Evolutionary conservation across 2,329 filamentous ascomycete species (phyloP).

Genomic region (Neoscytalidium dimidiatum): DNA sequence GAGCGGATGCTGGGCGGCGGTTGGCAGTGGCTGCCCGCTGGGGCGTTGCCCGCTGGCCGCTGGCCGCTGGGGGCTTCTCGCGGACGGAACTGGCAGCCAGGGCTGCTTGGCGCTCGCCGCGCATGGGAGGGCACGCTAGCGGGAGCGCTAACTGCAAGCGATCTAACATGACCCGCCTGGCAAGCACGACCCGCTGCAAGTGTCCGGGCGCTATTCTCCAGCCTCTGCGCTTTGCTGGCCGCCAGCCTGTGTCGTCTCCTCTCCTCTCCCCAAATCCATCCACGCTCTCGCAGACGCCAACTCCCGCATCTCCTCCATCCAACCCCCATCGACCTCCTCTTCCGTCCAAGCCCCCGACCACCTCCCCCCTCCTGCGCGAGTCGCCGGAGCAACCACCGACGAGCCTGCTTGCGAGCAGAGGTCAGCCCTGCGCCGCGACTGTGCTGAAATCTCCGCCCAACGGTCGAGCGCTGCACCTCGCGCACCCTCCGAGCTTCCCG

Average conservation of each 20-base stretch:
- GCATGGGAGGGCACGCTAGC: neutral
- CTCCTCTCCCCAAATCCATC: constrained; percentile 9
- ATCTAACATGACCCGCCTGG: neutral
- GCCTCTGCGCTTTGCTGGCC: constrained; percentile 14
- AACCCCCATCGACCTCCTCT: neutral
- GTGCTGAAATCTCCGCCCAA: constrained; percentile 9
- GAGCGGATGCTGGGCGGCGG: neutral
- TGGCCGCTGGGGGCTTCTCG: neutral
- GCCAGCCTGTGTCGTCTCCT: constrained; percentile 16
- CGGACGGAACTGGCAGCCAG: neutral
- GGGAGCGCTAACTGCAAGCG: neutral
- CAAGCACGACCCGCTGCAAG: constrained; percentile 8
- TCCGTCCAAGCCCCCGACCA: neutral
- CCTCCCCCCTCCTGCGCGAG: neutral
- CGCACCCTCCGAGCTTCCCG: neutral
- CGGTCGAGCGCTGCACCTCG: constrained; percentile 1
- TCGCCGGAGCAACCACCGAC: constrained; percentile 4
- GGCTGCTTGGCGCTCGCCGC: neutral
- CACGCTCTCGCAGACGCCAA: constrained; percentile 10
- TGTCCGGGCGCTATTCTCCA: constrained; percentile 10
- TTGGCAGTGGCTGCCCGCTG: too few species aligned
- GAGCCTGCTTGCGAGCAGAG: neutral
- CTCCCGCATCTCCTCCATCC: constrained; percentile 6
- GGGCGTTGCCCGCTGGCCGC: too few species aligned
- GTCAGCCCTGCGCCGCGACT: constrained; percentile 14